A percentile compares a stretch with the other conserved stretches of the same genome.
Evolutionary conservation across 345 rosid species (phyloP).

Genomic region (Acer campestre): DNA sequence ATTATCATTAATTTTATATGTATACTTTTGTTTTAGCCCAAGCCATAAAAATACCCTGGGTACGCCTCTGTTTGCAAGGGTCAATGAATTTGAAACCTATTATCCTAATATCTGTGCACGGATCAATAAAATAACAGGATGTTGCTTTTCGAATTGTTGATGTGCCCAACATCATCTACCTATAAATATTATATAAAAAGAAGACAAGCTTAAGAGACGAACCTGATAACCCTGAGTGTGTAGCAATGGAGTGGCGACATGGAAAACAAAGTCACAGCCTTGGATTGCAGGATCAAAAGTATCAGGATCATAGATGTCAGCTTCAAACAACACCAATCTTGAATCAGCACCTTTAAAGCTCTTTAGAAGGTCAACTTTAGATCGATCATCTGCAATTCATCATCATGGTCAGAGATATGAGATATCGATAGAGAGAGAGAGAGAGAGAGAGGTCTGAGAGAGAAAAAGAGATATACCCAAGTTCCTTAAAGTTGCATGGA

Average conservation of each 20-base stretch:
- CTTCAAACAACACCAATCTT: slow-evolving; percentile 30
- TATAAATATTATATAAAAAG: too few relatives aligned
- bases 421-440: not conserved
- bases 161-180: too few relatives aligned
- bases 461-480: slow-evolving; percentile 15
- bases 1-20: too few relatives aligned
- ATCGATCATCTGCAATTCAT: slow-evolving; percentile 21
- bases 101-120: too few relatives aligned
- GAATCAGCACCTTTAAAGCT: slow-evolving; percentile 30
- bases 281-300: slow-evolving; percentile 31
- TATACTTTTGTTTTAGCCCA: too few relatives aligned
- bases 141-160: too few relatives aligned
- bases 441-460: not conserved
- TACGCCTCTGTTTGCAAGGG: too few relatives aligned
- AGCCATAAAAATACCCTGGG: too few relatives aligned
- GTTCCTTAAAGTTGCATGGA: slow-evolving; percentile 43
- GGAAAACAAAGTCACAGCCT: slow-evolving; percentile 36
- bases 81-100: too few relatives aligned
- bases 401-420: not conserved
- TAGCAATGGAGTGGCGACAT: slow-evolving; percentile 30
- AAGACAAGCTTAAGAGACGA: not conserved
- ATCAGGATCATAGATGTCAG: slow-evolving; percentile 23
- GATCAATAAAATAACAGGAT: too few relatives aligned
- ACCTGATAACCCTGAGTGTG: slow-evolving; percentile 18
- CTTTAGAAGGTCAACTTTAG: slow-evolving; percentile 32